Evolutionary conservation across 1,284 basidiomycete genomes (phyloP), one percentile per base, ranked within the genome.

Genomic region (Inonotus hispidus): DNA sequence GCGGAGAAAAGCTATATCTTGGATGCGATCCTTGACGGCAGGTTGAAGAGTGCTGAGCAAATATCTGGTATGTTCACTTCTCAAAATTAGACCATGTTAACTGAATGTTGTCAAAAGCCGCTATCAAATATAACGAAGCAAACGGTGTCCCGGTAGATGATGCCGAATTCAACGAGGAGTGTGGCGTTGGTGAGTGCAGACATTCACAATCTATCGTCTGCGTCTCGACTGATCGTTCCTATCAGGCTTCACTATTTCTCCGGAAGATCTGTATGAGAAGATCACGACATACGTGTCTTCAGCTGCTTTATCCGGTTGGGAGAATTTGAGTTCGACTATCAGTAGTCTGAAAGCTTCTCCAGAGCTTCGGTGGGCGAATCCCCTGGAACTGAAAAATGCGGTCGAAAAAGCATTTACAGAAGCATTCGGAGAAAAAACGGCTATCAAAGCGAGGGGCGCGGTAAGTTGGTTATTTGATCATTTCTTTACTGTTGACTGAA

Each of bases 381-480:
- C 93, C 0, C 80, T 93, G 4, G 95, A 98, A 55, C 79, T 98
- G 63, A 98, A 98, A 78, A 88, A 84, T 47, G 82, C 90, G 0
- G 88, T 93, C 2, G 96, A 99, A 71, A 80, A 80, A 19, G 79
- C 83, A 6, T 95, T 97, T 67, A 77, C 78, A 0, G 82, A 85
- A 41, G 78, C 78, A 29, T 98, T 95, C 73, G 96, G 97, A 19
- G 76, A 85, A 1, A 95, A 92, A 71, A 83, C 86, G 65, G 73
- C 80, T 3, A 78, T 80, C 1, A 88, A 89, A 67, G 77, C 83
- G 2, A 92, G 90, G 71, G 76, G 74, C 46, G 94, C 93, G 79
- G 90, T 89, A 56, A 58, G 74, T 65, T 29, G 25, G 23, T 55
- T 8, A 60, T 14, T 46, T 47, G 23, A n/a, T 56, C 21, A 19